Evolutionary conservation across 2,329 filamentous ascomycete genomes (phyloP), one percentile per base, ranked within the genome.

Genomic region (Fusarium mundagurra): DNA sequence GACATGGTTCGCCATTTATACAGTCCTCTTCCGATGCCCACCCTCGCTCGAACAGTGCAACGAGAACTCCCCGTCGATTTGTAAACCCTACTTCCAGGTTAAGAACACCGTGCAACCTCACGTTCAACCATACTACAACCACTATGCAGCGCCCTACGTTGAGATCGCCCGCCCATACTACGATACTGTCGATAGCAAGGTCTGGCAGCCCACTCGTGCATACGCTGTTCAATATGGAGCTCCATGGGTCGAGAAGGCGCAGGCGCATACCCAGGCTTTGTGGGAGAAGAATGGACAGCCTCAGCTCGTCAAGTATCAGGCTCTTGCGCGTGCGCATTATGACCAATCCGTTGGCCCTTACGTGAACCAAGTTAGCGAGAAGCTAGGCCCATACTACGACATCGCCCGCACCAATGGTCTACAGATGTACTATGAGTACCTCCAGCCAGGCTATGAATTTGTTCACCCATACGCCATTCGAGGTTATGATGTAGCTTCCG

Each of bases 1-100:
- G 66, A 92, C 94, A 27, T 99, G 96, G 96, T 97, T 96, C 81
- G 88, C 92, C 41, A 91, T 98, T 73, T 83, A 95, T 70, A 96
- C 93, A 31, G 85, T 96, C 63, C 84, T 96, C 67, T 93, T 99
- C 81, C 90, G 92, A 70, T 99, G 96, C 82, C 96, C 96, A 18
- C 86, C 91, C 7, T 90, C 89, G 14, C 84, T 92, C 69, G 88
- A 92, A 34, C 88, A 90, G 33, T 89, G 96, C 78, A 89, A 90
- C 77, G 89, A 92, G 33, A 84, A 87, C 36, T 93, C 94, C 3
- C 93, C 95, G 2, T 88, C 85, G 73, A 89, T 98, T 71, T 99
- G 96, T 88, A 92, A 92, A 79, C 92, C 93, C 16, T 98, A 98
- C 88, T 88, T 92, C 85, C 83, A 91, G 84, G 77, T 91, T 85